phyloP scores from a whole-genome alignment of 2,329 filamentous ascomycete species.

The Helotiales sp. region DNA sequence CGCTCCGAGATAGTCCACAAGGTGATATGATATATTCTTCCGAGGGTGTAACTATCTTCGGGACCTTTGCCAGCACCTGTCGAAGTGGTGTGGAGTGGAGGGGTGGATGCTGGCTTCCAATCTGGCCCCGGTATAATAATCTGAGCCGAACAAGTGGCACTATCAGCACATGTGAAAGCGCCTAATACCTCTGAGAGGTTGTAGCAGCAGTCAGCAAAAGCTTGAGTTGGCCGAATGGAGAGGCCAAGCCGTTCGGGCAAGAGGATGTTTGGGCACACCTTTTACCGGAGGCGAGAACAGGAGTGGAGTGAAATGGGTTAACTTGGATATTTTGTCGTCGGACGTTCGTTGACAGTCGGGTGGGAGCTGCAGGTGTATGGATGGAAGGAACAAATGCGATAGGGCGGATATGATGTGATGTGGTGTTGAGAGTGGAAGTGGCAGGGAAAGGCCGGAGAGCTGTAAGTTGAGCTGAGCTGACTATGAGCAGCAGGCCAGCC shows the following conservation, averaged over 20 bases:
- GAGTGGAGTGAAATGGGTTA: not conserved
- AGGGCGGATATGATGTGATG: not conserved
- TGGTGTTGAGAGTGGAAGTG: not conserved
- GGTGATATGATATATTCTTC: constrained; percentile 12
- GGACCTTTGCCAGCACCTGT: not conserved
- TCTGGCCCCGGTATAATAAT: not conserved
- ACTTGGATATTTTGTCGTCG: not conserved
- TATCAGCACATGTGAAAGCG: constrained; percentile 13
- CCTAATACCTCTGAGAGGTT: not conserved
- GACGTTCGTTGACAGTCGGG: constrained; percentile 12
- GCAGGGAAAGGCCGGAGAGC: not conserved
- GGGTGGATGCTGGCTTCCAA: not conserved
- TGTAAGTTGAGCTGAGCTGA: not conserved
- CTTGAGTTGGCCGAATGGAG: constrained; percentile 7
- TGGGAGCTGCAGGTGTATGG: constrained; percentile 10
- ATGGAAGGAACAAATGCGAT: constrained; percentile 1
- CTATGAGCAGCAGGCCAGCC: not conserved
- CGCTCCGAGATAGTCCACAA: constrained; percentile 19
- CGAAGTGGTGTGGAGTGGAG: not conserved
- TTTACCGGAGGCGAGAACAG: constrained; percentile 14
- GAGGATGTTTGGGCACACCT: constrained; percentile 10
- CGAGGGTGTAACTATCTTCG: not conserved
- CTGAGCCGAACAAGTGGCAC: constrained; percentile 4
- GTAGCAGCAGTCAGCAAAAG: not conserved
- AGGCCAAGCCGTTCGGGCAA: constrained; percentile 14